Evolutionary conservation across 2,329 filamentous ascomycete genomes (phyloP), one percentile per base, ranked within the genome.

Genomic region (Didymella sp.): DNA sequence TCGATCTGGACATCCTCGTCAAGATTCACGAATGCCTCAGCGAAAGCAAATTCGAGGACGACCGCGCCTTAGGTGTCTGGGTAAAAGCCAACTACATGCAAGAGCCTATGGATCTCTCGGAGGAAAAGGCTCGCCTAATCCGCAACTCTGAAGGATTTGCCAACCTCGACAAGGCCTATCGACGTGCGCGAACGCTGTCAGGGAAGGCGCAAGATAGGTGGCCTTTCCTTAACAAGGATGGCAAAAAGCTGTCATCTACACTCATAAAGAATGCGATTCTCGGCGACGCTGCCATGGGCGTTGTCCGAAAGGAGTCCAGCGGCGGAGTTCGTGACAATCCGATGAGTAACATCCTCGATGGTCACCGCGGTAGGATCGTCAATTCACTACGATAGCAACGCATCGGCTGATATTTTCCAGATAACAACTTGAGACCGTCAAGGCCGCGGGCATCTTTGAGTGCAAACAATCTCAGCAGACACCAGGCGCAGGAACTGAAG

Each of bases 161-260:
- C 28, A 61, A 67, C 19, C 53, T 74, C 3, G 63, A 71, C 27
- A 58, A 56, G n/a, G 71, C 71, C 13, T 74, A 69, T 42, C 64
- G 66, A 38, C 66, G 71, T 30, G 69, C 68, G 21, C 65, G 66
- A 13, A 52, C 57, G 17, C 65, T 73, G 27, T 73, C 70, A 15
- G 67, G 66, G n/a, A 66, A 65, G 44, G 61, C 67, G 24, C 66
- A 69, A 59, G 69, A 73, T 31, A 69, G 72, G 51, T 74, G 70
- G 70, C 71, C 71, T 21, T 73, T 73, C 40, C 69, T 69, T 41
- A 61, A 69, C 30, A 47, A 46, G 11, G 60, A 58, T 27, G 66
- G 62, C 62, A 72, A 69, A 43, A 48, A 57, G 22, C 65, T 72
- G 60, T 60, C 63, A n/a, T 51, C 59, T 11, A 51, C 55, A 6